phyloP scores from a whole-genome alignment of 2,329 filamentous ascomycete species.

The Xylariaceae sp. region DNA sequence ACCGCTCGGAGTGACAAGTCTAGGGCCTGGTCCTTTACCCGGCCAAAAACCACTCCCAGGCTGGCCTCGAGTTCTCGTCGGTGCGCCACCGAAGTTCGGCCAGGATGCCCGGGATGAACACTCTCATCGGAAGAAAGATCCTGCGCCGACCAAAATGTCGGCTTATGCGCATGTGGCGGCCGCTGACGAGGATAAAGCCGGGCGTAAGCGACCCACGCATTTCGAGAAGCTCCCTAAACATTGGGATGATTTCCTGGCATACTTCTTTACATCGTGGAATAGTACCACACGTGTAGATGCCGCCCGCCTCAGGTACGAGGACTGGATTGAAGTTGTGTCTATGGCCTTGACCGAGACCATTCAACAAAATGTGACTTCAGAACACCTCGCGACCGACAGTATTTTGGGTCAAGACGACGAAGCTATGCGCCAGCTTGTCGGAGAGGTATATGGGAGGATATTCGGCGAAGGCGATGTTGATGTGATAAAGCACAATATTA shows the following conservation, averaged over 20 bases:
- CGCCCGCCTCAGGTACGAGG: not conserved
- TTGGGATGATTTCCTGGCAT: not conserved
- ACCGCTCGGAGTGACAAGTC: conserved; percentile 15
- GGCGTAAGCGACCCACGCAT: not conserved
- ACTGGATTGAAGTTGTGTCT: not conserved
- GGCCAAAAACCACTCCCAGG: conserved; percentile 16
- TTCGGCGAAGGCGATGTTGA: not conserved
- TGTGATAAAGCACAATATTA: not conserved
- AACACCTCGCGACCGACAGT: not conserved
- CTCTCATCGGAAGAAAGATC: not conserved
- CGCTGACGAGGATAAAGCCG: not conserved
- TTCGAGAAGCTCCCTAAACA: not conserved
- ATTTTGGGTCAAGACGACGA: not conserved
- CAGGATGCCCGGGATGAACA: not conserved
- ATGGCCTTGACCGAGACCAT: not conserved
- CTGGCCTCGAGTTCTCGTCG: conserved; percentile 19
- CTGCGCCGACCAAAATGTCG: not conserved
- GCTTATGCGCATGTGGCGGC: not conserved
- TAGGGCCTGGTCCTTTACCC: conserved; percentile 18
- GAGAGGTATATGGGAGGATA: not conserved
- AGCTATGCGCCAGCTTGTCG: not conserved
- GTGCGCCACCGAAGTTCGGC: conserved; percentile 12
- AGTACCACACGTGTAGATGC: not conserved
- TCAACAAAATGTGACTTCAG: not conserved
- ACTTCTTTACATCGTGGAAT: no score